Conservation (phyloP, 176 grass and related monocot genomes). For the barley (Hordeum vulgare) region DNA sequence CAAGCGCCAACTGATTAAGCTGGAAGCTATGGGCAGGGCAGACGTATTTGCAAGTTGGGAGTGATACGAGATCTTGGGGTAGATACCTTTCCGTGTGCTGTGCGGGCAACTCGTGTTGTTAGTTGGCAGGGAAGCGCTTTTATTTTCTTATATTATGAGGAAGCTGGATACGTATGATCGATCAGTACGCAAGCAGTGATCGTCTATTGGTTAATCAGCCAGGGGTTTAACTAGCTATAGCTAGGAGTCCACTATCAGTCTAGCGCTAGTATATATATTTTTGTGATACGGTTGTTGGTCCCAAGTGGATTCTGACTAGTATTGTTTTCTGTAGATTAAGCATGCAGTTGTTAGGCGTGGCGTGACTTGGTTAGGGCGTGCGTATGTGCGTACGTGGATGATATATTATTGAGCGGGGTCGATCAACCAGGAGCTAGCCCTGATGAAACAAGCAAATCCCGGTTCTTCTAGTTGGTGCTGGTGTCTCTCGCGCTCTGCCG, state of each 20-base stretch:
- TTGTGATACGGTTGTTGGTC: not conserved
- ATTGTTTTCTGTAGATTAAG: not conserved
- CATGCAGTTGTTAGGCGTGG: not conserved
- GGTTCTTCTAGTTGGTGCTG: too few relatives aligned
- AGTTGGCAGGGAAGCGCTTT: conserved; percentile 17
- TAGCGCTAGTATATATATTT: too few relatives aligned
- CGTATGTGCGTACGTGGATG: not conserved
- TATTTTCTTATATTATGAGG: not conserved
- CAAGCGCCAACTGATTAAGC: not conserved
- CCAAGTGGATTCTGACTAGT: not conserved
- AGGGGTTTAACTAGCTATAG: not conserved
- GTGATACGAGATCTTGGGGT: not conserved
- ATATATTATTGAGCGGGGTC: not conserved
- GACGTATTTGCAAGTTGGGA: not conserved
- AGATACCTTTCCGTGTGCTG: not conserved
- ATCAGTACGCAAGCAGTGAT: not conserved
- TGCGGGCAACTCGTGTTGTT: not conserved
- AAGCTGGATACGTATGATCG: not conserved
- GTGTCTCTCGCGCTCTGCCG: too few relatives aligned
- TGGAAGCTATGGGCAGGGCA: not conserved
- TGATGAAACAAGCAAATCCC: not conserved
- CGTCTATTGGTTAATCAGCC: not conserved
- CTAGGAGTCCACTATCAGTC: not conserved
- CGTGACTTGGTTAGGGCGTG: not conserved
- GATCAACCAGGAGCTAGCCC: not conserved